Percentiles rank a stretch among this genome's conserved stretches.
phyloP scores from a whole-genome alignment of 768 basidiomycete species.

The Melanogaster broomeanus region DNA sequence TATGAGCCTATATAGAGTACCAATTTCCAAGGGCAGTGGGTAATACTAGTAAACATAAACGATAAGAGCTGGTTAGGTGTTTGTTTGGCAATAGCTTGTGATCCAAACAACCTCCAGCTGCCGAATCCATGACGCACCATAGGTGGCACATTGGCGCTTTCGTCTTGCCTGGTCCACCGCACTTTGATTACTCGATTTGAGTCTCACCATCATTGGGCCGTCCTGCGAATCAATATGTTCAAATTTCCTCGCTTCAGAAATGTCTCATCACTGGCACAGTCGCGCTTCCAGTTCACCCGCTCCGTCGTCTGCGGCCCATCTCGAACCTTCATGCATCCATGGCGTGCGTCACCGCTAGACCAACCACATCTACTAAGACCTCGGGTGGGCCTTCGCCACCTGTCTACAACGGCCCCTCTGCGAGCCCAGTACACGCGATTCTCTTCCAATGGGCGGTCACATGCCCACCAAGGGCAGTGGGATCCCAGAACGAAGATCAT shows the following conservation, averaged over 20 bases:
- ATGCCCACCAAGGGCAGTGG: slow-evolving; percentile 2
- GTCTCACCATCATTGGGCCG: not conserved
- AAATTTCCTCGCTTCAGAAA: not conserved
- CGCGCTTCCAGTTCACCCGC: not conserved
- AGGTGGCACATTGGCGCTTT: no score
- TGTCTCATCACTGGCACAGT: slow-evolving; percentile 5
- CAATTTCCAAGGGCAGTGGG: no score
- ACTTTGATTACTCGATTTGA: no score
- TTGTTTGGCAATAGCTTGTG: slow-evolving; percentile 6
- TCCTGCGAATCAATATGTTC: slow-evolving; percentile 18
- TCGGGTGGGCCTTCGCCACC: slow-evolving; percentile 8
- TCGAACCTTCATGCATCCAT: not conserved
- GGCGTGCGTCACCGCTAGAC: not conserved
- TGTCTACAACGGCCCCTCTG: slow-evolving; percentile 20
- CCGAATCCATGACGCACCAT: not conserved
- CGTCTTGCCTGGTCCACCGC: no score
- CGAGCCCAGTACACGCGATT: slow-evolving; percentile 31
- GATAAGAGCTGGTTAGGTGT: no score
- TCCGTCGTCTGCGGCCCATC: not conserved
- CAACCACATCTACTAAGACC: not conserved
- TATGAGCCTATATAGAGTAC: no score
- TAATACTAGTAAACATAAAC: no score
- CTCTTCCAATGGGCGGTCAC: slow-evolving; percentile 9
- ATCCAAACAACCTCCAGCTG: slow-evolving; percentile 1
- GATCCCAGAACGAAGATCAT: slow-evolving; percentile 16